A percentile compares a stretch with the other conserved stretches of the same genome.
phyloP scores from a whole-genome alignment of 768 basidiomycete genomes.

The Panaeolus cyanescens region DNA sequence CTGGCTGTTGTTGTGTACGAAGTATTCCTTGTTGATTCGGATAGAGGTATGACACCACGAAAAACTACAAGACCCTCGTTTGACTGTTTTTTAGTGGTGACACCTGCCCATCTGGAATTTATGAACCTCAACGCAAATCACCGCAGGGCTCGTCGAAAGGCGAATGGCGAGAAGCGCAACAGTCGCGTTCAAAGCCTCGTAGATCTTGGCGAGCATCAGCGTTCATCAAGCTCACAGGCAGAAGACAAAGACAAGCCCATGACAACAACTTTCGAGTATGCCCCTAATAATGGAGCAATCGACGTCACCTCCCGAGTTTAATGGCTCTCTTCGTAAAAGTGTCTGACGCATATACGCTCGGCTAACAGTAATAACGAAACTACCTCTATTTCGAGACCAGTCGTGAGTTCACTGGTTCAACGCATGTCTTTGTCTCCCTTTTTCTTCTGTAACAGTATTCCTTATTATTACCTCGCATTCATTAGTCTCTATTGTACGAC shows the following conservation, averaged over 20 bases:
- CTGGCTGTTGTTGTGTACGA: constrained; percentile 58
- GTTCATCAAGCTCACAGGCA: background rate
- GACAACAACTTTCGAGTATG: background rate
- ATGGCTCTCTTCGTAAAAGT: background rate
- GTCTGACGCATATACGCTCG: background rate
- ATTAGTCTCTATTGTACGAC: background rate
- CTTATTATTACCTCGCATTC: background rate
- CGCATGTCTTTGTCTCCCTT: background rate
- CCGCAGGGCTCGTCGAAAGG: constrained; percentile 16
- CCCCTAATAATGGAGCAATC: background rate
- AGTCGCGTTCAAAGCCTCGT: constrained; percentile 17
- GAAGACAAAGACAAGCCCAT: background rate
- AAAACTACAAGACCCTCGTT: background rate
- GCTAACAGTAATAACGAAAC: background rate
- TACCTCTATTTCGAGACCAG: background rate
- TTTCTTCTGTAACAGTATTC: background rate
- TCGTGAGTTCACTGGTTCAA: background rate
- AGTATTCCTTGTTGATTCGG: constrained; percentile 56
- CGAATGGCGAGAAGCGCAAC: constrained; percentile 12
- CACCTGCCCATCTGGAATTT: constrained; percentile 19
- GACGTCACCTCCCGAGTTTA: background rate
- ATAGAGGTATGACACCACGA: constrained; percentile 45
- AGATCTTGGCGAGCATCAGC: constrained; percentile 6
- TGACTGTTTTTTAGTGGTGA: constrained; percentile 18
- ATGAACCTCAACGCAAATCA: constrained; percentile 22